Base-by-base conservation (phyloP, 2,329 filamentous ascomycete species). In the Botryotinia narcissicola region DNA sequence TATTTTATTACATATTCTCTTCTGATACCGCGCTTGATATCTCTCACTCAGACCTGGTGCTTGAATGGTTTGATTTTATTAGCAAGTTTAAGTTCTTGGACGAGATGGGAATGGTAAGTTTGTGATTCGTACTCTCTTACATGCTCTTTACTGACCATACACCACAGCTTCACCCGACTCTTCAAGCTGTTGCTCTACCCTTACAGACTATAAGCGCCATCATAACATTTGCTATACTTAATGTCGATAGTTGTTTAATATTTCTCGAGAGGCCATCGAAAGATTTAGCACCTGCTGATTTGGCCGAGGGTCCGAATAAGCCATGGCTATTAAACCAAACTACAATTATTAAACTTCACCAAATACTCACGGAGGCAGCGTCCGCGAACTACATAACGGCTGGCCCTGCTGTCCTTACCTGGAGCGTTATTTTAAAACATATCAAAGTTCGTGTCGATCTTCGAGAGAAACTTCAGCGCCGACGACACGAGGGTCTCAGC, bases 351-450 rank as follows among this genome's bases (percentile, higher is more conserved):
- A 87, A 90, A 71, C 87, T 97, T 22, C 93, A 95, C 77, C 87
- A 88, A 70, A 87, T 91, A n/a, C 86, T 97, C 48, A 83, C 91
- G 37, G 84, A 85, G 72, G 88, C 90, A n/a, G 73, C 73, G 14
- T 85, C 85, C 42, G 80, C 83, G 32, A 87, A 87, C 25, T 85
- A 88, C n/a, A 84, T 86, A 54, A 88, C 89, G 51, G 92, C 92
- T 32, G 90, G 89, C 72, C 93, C 93, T 1, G 89, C 93, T 29
- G 87, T 93, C 32, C 92, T 97, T 77, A 89, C 92, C 4, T 98
- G 95, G 95, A 90, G 91, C 6, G 85, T 95, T 66, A 88, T 97
- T 40, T 85, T 95, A 16, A 88, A 92, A 78, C 86, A 88, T 40
- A 89, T 96, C 83, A 73, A 73, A 22, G 32, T 54, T 4, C 72